phyloP scores from a whole-genome alignment of 1,284 basidiomycete species.

The Leccinum griseonigrum region DNA sequence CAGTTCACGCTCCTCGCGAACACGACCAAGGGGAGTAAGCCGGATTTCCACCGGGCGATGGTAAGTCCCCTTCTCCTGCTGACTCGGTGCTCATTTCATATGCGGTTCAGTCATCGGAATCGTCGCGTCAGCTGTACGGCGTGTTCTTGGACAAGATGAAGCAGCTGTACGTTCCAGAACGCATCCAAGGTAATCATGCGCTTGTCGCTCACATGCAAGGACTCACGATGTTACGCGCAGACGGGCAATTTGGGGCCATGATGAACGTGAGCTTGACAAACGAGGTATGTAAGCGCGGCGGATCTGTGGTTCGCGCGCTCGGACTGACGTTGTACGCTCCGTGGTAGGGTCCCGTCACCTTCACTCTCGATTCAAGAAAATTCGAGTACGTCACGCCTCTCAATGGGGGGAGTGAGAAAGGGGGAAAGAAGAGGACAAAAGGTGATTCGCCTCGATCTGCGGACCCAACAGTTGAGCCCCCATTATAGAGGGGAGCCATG shows the following conservation, averaged over 20 bases:
- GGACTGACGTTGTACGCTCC: not conserved
- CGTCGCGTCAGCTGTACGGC: constrained; percentile 70
- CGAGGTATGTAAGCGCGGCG: constrained; percentile 52
- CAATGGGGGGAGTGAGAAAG: constrained; percentile 8
- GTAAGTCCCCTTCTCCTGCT: constrained; percentile 35
- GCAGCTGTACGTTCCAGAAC: constrained; percentile 63
- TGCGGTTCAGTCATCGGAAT: constrained; percentile 51
- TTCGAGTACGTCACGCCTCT: constrained; percentile 46
- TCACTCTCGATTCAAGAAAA: constrained; percentile 77
- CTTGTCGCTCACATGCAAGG: not conserved
- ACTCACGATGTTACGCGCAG: constrained; percentile 37
- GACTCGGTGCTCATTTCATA: not conserved
- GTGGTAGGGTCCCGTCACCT: constrained; percentile 75
- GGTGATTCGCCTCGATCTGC: constrained; percentile 1
- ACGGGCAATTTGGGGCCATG: constrained; percentile 92
- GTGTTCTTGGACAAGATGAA: constrained; percentile 70
- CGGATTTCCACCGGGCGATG: constrained; percentile 91
- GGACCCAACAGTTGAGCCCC: constrained; percentile 4
- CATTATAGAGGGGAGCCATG: not conserved
- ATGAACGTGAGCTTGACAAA: constrained; percentile 86
- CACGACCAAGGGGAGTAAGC: constrained; percentile 83
- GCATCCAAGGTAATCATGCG: constrained; percentile 65
- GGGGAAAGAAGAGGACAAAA: constrained; percentile 9
- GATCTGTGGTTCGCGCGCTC: not conserved
- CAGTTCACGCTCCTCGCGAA: constrained; percentile 91